phyloP scores from a whole-genome alignment of 148 eudicot species.

The Amaranthus cruentus region DNA sequence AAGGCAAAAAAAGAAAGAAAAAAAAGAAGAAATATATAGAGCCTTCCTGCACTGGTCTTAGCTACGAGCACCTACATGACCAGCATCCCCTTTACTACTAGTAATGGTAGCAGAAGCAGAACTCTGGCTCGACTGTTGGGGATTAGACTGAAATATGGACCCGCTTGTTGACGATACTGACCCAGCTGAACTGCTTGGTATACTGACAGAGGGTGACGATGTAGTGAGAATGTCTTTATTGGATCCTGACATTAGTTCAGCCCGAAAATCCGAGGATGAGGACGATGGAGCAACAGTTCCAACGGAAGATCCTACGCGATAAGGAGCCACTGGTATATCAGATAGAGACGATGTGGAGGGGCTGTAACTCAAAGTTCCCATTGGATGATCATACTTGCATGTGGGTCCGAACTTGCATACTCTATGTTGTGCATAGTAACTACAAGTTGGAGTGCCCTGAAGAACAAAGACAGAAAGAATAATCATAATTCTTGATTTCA shows the following conservation, averaged over 20 bases:
- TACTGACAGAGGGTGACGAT: slow-evolving; percentile 39
- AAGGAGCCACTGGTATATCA: slow-evolving; percentile 96
- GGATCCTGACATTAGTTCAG: slow-evolving; percentile 42
- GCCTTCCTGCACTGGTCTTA: slow-evolving; percentile 23
- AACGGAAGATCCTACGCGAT: slow-evolving; percentile 68
- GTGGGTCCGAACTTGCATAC: slow-evolving; percentile 43
- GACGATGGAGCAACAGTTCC: slow-evolving; percentile 83
- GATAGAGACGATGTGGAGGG: slow-evolving; percentile 92
- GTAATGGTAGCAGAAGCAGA: slow-evolving; percentile 34
- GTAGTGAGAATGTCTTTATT: slow-evolving; percentile 47
- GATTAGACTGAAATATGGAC: slow-evolving; percentile 41
- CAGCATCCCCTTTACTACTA: slow-evolving; percentile 25
- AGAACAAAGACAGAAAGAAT: slow-evolving; percentile 3
- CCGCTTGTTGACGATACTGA: slow-evolving; percentile 51
- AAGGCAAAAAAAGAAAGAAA: neutral
- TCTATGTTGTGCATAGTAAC: slow-evolving; percentile 64
- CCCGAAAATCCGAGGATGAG: slow-evolving; percentile 73
- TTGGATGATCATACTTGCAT: slow-evolving; percentile 44
- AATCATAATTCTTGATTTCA: neutral
- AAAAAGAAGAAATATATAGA: slow-evolving; percentile 3
- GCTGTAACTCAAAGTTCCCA: slow-evolving; percentile 75
- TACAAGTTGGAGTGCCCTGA: slow-evolving; percentile 84
- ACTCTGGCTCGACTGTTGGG: slow-evolving; percentile 39
- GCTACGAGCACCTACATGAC: slow-evolving; percentile 44
- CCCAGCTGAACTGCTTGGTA: slow-evolving; percentile 62